Conservation (phyloP, 2,329 filamentous ascomycete species). For the Triangularia verruculosa region DNA sequence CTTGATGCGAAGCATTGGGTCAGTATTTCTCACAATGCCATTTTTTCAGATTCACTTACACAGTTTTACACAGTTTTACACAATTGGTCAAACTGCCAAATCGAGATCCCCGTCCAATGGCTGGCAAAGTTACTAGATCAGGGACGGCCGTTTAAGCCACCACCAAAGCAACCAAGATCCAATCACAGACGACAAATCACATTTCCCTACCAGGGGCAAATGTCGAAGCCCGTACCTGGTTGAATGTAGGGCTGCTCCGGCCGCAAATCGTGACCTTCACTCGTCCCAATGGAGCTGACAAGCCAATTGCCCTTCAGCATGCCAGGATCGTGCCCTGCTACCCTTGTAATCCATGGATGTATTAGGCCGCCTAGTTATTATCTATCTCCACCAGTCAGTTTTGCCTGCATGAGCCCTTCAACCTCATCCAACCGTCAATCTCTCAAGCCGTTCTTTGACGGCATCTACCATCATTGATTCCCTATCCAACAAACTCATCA, state of each 20-base stretch:
- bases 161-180: background rate
- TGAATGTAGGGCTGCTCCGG: background rate
- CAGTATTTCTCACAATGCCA: background rate
- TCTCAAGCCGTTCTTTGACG: slow-evolving; percentile 60
- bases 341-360: background rate
- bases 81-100: background rate
- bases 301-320: background rate
- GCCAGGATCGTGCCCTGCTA: background rate
- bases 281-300: background rate
- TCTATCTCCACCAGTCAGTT: background rate
- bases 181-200: background rate
- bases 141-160: background rate
- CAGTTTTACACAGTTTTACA: background rate
- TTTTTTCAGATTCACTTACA: background rate
- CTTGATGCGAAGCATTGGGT: background rate
- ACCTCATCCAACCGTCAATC: slow-evolving; percentile 42
- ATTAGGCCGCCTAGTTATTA: background rate
- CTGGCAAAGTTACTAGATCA: background rate
- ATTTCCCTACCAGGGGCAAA: background rate
- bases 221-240: background rate
- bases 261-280: background rate
- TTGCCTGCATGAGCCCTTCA: background rate
- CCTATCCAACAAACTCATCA: slow-evolving; percentile 61
- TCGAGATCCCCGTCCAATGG: background rate
- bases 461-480: slow-evolving; percentile 68